Evolutionary conservation across 371 early-diverging fungal genomes (phyloP).

Genomic region (Blakeslea trispora): DNA sequence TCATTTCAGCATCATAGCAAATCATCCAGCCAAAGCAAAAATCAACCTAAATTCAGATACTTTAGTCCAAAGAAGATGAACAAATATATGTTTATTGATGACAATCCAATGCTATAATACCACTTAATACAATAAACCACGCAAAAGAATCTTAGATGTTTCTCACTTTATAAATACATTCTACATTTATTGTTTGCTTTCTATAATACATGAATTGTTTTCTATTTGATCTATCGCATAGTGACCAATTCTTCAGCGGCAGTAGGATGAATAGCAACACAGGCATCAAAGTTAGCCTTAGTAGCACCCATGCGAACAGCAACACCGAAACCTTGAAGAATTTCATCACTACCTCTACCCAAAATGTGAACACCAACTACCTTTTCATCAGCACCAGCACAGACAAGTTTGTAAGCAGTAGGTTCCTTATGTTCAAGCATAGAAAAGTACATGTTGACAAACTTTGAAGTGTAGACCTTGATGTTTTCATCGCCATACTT

Average conservation of each 20-base stretch:
- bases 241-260: conserved; percentile 84
- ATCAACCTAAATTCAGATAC: conserved; percentile 47
- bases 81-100: conserved; percentile 52
- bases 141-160: no score
- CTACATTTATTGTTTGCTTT: background rate
- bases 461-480: conserved; percentile 84
- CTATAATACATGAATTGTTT: conserved; percentile 3
- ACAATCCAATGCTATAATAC: conserved; percentile 30
- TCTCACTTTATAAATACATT: no score
- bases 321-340: conserved; percentile 89
- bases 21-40: conserved; percentile 14
- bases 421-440: conserved; percentile 87
- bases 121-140: no score
- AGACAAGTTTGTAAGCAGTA: conserved; percentile 89
- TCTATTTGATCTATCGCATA: conserved; percentile 16
- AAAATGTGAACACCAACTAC: conserved; percentile 97
- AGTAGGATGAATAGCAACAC: conserved; percentile 99
- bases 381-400: conserved; percentile 84
- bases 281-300: conserved; percentile 91
- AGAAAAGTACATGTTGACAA: conserved; percentile 91
- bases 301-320: conserved; percentile 95
- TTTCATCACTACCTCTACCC: conserved; percentile 93
- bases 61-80: conserved; percentile 54
- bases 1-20: conserved; percentile 1
- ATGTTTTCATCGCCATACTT: conserved; percentile 79